phyloP scores from a whole-genome alignment of 1,284 basidiomycete genomes.

The Porogramme epimiltina region DNA sequence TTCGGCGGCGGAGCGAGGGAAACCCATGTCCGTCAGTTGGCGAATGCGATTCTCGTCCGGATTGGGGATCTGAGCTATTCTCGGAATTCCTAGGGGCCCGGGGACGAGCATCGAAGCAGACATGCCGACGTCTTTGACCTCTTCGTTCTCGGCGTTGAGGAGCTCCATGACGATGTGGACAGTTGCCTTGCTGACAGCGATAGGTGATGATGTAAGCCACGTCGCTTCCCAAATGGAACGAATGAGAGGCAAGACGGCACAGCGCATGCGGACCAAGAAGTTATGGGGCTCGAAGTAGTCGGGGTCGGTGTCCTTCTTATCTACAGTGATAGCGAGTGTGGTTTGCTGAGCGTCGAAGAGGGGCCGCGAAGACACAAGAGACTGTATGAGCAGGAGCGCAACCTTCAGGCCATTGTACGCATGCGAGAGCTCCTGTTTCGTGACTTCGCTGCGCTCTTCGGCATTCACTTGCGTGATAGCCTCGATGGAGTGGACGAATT shows the following conservation, averaged over 20 bases:
- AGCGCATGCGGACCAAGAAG: constrained; percentile 83
- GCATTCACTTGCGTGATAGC: constrained; percentile 46
- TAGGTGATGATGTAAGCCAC: constrained; percentile 81
- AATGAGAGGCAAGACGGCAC: constrained; percentile 70
- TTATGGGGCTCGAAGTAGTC: constrained; percentile 86
- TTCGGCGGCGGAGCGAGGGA: constrained; percentile 83
- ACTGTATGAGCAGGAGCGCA: constrained; percentile 76
- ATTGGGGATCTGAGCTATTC: constrained; percentile 42
- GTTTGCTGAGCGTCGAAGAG: constrained; percentile 90
- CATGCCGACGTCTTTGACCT: constrained; percentile 43
- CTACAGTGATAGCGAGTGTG: constrained; percentile 66
- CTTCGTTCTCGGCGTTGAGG: constrained; percentile 82
- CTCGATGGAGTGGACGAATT: constrained; percentile 62
- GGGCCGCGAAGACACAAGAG: constrained; percentile 78
- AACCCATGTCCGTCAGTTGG: constrained; percentile 96
- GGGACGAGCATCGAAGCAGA: constrained; percentile 17
- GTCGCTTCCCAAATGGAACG: constrained; percentile 78
- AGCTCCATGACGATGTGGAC: constrained; percentile 84
- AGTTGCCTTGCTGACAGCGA: constrained; percentile 73
- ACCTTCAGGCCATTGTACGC: constrained; percentile 84
- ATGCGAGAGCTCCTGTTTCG: constrained; percentile 68
- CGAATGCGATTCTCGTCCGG: constrained; percentile 79
- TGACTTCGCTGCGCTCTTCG: constrained; percentile 57
- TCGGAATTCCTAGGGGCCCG: constrained; percentile 35
- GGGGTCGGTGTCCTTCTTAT: constrained; percentile 74